Evolutionary conservation across 1,139 yeast genomes (phyloP), one percentile per base, ranked within the genome.

Genomic region (Pichia sp.): DNA sequence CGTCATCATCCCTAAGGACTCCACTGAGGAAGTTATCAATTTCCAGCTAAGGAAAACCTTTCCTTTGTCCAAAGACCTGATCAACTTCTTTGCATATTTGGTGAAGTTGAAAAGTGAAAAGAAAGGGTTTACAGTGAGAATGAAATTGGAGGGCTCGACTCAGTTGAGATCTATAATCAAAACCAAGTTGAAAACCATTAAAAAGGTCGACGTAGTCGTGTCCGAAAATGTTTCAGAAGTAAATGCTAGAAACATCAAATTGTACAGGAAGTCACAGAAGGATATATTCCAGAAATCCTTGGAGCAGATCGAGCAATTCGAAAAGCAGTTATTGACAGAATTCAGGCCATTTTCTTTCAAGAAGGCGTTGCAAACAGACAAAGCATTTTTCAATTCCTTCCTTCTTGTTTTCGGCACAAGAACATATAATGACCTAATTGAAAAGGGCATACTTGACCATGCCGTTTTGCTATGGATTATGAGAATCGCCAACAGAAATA

Each of bases 391-490:
- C 34, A 80, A 80, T 58, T 76, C 87, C 2, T 68, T 86, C 36
- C 67, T 83, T 24, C 67, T 83, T 20, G 72, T 80, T 1, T 76
- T 84, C 63, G 91, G 90, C 6, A 76, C 83, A 10, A 68, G 78
- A 2, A 73, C 76, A 16, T 83, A 77, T 62, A 84, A 81, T 10
- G 80, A 79, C 44, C 64, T 85, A 16, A 63, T 78, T 1, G 74
- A 74, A 8, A 66, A 73, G 45, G 75, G 76, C 51, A 73, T 83
- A 50, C 73, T 81, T 58, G 85, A 84, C 60, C 87, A 84, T 62
- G 78, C 81, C 5, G 74, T 87, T 71, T 67, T 85, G 16, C 67
- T 86, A 47, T 87, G 85, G 80, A 72, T 86, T 34, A 80, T 86
- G 49, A 73, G 91, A 58, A 77, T 81, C 56, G 73, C 75, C 55